Conservation (phyloP, 139 green algal species). For the Chlorella ohadii region DNA sequence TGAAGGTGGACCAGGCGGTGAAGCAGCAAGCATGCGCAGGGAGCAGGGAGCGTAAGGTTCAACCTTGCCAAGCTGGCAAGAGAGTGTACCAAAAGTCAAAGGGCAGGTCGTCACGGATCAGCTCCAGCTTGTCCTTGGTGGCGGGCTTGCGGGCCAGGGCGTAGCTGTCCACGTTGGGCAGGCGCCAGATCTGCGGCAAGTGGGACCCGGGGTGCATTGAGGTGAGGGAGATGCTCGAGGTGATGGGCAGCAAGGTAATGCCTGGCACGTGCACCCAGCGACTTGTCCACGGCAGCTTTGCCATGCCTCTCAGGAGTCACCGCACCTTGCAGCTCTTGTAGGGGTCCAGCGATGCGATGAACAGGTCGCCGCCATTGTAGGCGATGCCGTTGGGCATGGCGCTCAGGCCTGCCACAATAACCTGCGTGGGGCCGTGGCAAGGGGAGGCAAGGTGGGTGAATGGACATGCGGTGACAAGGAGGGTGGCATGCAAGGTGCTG, state of each 20-base stretch:
- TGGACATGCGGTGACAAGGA: no score
- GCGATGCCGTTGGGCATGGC: constrained; percentile 43
- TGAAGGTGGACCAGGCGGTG: no score
- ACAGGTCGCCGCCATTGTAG: constrained; percentile 33
- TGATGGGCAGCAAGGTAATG: no score
- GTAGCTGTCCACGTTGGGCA: constrained; percentile 35
- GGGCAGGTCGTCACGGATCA: constrained; percentile 34
- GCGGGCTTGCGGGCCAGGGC: constrained; percentile 10
- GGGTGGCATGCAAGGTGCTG: no score
- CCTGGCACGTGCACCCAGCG: no score
- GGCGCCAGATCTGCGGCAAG: constrained; percentile 27
- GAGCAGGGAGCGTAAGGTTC: no score
- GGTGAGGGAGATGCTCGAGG: no score
- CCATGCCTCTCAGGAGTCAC: no score
- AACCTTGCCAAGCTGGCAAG: no score
- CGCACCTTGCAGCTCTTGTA: constrained; percentile 4
- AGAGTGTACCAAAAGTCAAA: background rate
- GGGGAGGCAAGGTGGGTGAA: background rate
- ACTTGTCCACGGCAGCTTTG: no score
- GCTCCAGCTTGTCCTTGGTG: background rate
- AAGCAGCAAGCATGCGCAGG: no score
- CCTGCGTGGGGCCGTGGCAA: background rate
- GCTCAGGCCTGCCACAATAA: background rate
- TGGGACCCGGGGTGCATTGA: background rate
- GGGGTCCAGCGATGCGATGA: constrained; percentile 19